These are phyloP conservation scores for Pichia scutulata DNA, from an alignment of 805 yeast genomes.

Conservation along the genomic window DNA sequence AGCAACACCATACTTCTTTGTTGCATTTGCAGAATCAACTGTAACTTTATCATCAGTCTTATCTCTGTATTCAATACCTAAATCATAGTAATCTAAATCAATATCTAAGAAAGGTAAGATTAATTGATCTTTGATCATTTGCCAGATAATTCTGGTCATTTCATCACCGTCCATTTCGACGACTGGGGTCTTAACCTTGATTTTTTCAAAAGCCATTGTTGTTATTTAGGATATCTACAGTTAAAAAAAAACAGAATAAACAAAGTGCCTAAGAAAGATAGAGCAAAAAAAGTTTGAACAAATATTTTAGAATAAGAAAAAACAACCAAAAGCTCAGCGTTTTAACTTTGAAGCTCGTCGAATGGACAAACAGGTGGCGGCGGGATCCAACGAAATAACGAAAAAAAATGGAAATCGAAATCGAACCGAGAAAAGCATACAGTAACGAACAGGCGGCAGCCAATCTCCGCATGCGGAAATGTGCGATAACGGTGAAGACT, in stretches of 20 bases:
- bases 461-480: neutral
- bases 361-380: neutral
- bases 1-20: conserved; percentile 82
- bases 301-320: neutral
- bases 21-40: conserved; percentile 83
- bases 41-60: conserved; percentile 85
- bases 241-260: neutral
- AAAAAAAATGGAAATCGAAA: neutral
- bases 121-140: conserved; percentile 76
- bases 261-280: neutral
- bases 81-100: conserved; percentile 86
- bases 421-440: too few species aligned
- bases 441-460: neutral
- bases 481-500: neutral
- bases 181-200: conserved; percentile 77
- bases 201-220: conserved; percentile 37
- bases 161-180: conserved; percentile 99
- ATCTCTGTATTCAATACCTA: conserved; percentile 83
- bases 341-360: neutral
- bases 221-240: neutral
- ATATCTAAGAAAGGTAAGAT: conserved; percentile 79
- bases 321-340: neutral
- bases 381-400: neutral
- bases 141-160: conserved; percentile 96
- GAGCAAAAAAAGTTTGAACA: neutral